Evolutionary conservation across 371 early-diverging fungal species (phyloP), one percentile per base, ranked within the genome.

Genomic region (Zychaea mexicana): DNA sequence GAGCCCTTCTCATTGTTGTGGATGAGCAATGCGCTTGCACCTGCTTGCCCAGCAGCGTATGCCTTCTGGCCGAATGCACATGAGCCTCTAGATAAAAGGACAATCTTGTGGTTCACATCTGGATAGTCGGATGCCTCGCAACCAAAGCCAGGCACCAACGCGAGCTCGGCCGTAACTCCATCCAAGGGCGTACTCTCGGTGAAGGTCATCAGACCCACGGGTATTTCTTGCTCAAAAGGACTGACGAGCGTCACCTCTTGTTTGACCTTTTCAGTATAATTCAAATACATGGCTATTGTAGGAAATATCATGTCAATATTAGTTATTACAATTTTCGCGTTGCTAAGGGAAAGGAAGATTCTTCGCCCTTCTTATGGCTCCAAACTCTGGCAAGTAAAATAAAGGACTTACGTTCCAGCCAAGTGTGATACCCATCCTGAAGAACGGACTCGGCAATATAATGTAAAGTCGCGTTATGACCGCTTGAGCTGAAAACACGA

Each of bases 51-150:
- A 3, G 78, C 83, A 24, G 70, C 66, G 8, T 64, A 60, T 0
- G 81, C 79, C 70, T 88, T 88, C 17, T 72, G 71, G 27, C 71
- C 72, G 63, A 87, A 87, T 0, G 74, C 72, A 66, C 88, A 88
- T 17, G 61, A 60, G 2, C 88, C 88, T 36, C 88, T 76, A 64
- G 74, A 65, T 6, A 87, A 63, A 4, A 89, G 64, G 15, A 74
- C 68, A n/a, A 83, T 72, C 65, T 84, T 79, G 33, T 72, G 75
- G 10, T 65, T 27, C 13, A 77, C 65, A 45, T 49, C 22, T 15
- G 52, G 57, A 36, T 64, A 62, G 66, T 76, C 10, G 62, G 60
- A 31, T 47, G 42, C 57, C 0, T 54, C 28, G n/a, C 64, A 64
- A 33, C 64, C 64, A 13, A 21, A 6, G 13, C 60, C 64, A 26